phyloP scores from a whole-genome alignment of 352 stramenopile species.

The Phytophthora pseudosyringae region DNA sequence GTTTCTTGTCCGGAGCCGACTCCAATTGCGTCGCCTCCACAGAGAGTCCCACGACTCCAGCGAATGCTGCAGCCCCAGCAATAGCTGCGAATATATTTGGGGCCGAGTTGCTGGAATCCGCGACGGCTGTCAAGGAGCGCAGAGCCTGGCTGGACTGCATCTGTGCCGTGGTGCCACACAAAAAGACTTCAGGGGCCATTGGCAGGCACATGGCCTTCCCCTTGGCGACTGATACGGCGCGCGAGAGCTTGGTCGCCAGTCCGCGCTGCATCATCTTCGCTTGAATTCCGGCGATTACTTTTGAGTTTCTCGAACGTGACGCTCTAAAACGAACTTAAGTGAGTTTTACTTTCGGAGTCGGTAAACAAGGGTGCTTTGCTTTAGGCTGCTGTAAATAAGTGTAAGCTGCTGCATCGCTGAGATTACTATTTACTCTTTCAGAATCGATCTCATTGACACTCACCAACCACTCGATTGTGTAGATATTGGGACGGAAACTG shows the following conservation, averaged over 20 bases:
- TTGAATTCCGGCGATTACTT: background rate
- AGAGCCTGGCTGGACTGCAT: conserved; percentile 5
- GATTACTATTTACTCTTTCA: too few species aligned
- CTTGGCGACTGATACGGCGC: conserved; percentile 11
- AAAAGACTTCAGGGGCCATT: background rate
- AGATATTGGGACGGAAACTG: too few species aligned
- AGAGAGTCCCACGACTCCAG: conserved; percentile 12
- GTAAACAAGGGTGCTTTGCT: too few species aligned
- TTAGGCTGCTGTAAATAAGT: too few species aligned
- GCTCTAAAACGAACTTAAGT: conserved; percentile 3
- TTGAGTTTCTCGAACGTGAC: conserved; percentile 12
- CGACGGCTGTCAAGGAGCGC: conserved; percentile 7
- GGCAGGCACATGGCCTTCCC: background rate
- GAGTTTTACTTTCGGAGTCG: background rate
- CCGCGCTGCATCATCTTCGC: conserved; percentile 22
- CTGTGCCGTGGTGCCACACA: background rate
- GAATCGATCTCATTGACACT: too few species aligned
- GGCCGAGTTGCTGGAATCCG: conserved; percentile 12
- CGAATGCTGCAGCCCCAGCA: conserved; percentile 25
- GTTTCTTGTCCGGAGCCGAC: conserved; percentile 25
- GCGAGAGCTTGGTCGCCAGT: conserved; percentile 21
- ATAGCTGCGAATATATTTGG: conserved; percentile 21
- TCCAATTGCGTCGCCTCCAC: conserved; percentile 26
- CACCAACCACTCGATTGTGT: too few species aligned
- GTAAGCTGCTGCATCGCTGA: too few species aligned